Conservation (phyloP, 2,329 filamentous ascomycete species). For the Tolypocladium album region DNA sequence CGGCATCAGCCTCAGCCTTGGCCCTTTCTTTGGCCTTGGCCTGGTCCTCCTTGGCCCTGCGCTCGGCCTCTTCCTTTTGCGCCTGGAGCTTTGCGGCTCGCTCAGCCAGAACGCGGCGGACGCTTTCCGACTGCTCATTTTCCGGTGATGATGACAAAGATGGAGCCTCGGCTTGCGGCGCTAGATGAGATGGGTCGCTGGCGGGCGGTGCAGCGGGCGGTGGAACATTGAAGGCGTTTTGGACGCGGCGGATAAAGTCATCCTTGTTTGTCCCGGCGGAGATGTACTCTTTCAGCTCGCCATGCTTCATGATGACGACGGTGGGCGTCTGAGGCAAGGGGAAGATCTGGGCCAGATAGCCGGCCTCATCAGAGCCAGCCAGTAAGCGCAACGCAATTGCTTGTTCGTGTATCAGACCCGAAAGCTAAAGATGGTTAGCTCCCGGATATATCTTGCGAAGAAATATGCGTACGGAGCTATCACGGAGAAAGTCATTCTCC, state of each 20-base stretch:
- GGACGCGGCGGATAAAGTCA: constrained; percentile 46
- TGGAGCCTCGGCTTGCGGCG: constrained; percentile 7
- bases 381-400: constrained; percentile 61
- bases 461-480: constrained; percentile 36
- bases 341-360: constrained; percentile 72
- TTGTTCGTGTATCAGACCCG: constrained; percentile 44
- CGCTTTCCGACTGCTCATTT: constrained; percentile 19
- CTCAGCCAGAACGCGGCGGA: constrained; percentile 35
- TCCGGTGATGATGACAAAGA: constrained; percentile 9
- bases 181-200: background rate
- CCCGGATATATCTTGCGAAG: background rate
- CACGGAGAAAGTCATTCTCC: constrained; percentile 58
- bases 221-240: constrained; percentile 19
- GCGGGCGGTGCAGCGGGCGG: constrained; percentile 7
- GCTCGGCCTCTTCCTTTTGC: constrained; percentile 31
- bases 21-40: constrained; percentile 36
- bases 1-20: constrained; percentile 26
- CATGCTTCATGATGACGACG: constrained; percentile 70
- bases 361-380: constrained; percentile 69
- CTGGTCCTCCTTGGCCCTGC: constrained; percentile 38
- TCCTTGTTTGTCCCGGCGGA: constrained; percentile 51
- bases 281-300: constrained; percentile 68
- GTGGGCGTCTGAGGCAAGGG: constrained; percentile 70
- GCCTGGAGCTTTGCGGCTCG: constrained; percentile 33
- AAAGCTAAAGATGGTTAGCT: constrained; percentile 32